Conservation (phyloP, 1,139 yeast genomes). For the Hanseniaspora uvarum region DNA sequence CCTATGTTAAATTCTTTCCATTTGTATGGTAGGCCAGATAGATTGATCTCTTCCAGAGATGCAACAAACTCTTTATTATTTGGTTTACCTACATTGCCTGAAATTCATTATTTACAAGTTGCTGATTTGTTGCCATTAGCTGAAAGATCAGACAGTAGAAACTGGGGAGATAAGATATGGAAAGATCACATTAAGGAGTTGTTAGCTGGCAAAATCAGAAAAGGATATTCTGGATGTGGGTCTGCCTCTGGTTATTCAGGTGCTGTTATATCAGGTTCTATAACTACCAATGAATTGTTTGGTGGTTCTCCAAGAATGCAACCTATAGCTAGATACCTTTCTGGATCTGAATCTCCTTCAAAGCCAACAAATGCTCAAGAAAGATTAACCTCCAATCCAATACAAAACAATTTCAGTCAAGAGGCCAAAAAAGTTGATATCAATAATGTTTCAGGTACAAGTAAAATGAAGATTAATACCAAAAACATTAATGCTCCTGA, state of each 20-base stretch:
- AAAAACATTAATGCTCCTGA: background rate
- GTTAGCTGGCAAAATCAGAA: conserved; percentile 50
- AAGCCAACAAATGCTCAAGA: background rate
- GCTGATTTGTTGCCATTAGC: conserved; percentile 43
- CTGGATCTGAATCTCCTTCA: conserved; percentile 15
- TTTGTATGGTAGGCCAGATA: conserved; percentile 81
- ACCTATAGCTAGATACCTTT: conserved; percentile 13
- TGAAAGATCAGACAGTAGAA: conserved; percentile 30
- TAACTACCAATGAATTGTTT: conserved; percentile 32
- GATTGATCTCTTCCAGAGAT: conserved; percentile 76
- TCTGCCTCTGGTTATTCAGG: conserved; percentile 52
- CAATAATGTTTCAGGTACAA: background rate
- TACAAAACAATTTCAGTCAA: background rate
- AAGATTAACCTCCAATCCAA: conserved; percentile 4
- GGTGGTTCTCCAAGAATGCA: conserved; percentile 22
- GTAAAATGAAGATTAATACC: background rate
- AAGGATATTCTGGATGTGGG: conserved; percentile 83
- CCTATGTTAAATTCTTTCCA: conserved; percentile 81
- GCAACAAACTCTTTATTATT: conserved; percentile 72
- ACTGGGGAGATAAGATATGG: conserved; percentile 71
- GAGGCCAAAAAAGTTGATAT: background rate
- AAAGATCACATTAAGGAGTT: conserved; percentile 50
- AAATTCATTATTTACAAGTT: conserved; percentile 66
- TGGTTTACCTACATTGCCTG: conserved; percentile 85
- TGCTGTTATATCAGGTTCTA: conserved; percentile 41